Conservation (phyloP, 2,329 filamentous ascomycete genomes). For the Nemania bipapillata region DNA sequence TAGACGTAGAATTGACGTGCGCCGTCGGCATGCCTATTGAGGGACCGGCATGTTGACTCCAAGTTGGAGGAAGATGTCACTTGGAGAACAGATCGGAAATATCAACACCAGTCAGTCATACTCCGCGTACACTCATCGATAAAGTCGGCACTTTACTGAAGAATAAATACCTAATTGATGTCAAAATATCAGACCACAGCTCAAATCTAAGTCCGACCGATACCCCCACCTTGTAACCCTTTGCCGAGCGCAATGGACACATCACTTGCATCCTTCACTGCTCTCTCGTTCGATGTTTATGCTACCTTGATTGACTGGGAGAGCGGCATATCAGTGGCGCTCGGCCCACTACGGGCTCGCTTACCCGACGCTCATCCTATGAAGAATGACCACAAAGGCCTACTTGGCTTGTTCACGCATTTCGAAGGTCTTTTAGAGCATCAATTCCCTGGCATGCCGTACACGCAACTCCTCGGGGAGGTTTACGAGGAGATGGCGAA, state of each 20-base stretch:
- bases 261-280: conserved; percentile 8
- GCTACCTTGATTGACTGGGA: conserved; percentile 84
- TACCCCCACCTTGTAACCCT: not conserved
- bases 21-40: conserved; percentile 1
- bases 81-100: not conserved
- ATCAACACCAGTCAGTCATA: not conserved
- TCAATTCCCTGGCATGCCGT: conserved; percentile 49
- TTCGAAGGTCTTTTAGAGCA: conserved; percentile 20
- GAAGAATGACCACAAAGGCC: conserved; percentile 54
- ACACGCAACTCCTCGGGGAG: conserved; percentile 66
- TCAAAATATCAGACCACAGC: not conserved
- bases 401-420: conserved; percentile 54
- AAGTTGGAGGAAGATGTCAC: not conserved
- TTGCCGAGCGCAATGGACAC: not conserved
- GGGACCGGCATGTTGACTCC: not conserved
- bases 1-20: not conserved
- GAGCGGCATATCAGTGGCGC: conserved; percentile 66
- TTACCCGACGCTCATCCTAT: conserved; percentile 44
- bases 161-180: not conserved
- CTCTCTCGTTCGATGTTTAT: conserved; percentile 74
- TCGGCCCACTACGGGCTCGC: conserved; percentile 57
- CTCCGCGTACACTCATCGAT: not conserved
- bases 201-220: no score
- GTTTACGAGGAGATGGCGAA: conserved; percentile 60
- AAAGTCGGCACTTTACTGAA: not conserved